Evolutionary conservation across 768 basidiomycete species (phyloP).

Genomic region (Mycena vulgaris): DNA sequence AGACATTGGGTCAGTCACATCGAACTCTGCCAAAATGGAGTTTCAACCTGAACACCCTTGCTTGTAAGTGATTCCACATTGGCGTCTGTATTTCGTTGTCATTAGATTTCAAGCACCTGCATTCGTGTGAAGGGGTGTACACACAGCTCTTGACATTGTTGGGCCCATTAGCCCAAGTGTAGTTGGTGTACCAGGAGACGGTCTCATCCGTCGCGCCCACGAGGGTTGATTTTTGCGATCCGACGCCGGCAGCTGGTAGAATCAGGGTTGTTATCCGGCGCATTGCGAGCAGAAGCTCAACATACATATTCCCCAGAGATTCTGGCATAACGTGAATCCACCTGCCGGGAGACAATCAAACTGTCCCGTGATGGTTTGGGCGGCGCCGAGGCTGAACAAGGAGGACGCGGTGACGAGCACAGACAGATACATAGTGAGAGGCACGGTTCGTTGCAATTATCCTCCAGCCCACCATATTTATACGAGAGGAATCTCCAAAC

Average conservation of each 20-base stretch:
- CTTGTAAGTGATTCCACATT: conserved; percentile 63
- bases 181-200: conserved; percentile 69
- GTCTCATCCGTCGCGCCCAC: conserved; percentile 53
- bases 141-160: conserved; percentile 73
- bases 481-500: neutral
- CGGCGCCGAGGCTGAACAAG: conserved; percentile 36
- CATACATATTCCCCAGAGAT: conserved; percentile 68
- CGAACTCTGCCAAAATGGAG: neutral
- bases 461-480: conserved; percentile 2
- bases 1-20: neutral
- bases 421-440: conserved; percentile 24
- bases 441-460: neutral
- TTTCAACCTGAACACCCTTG: conserved; percentile 63
- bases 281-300: neutral
- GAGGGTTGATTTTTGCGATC: conserved; percentile 65
- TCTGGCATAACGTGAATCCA: conserved; percentile 67
- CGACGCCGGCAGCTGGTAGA: conserved; percentile 59
- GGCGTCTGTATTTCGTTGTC: conserved; percentile 54
- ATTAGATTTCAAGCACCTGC: neutral
- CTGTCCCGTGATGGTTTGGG: conserved; percentile 62
- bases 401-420: conserved; percentile 2
- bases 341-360: conserved; percentile 63
- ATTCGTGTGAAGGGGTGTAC: conserved; percentile 23
- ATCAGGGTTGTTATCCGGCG: neutral
- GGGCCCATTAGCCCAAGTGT: conserved; percentile 64